Conservation (phyloP, 169 alveolate genomes). For the Eimeria acervulina region DNA sequence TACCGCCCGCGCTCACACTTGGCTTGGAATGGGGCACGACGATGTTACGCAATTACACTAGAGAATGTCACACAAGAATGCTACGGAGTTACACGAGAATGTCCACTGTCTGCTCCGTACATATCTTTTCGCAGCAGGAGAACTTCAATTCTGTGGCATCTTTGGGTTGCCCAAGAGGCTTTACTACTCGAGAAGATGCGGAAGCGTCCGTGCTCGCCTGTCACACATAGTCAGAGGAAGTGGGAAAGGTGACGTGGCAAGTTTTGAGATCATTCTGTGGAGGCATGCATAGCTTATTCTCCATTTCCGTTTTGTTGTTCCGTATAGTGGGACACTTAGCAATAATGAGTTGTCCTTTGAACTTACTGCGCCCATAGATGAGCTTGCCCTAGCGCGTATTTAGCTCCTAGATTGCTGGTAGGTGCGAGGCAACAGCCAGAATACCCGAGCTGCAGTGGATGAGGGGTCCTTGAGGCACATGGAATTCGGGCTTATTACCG, state of each 20-base stretch:
- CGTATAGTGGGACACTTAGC: neutral
- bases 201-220: neutral
- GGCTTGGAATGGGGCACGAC: no score
- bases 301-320: neutral
- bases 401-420: neutral
- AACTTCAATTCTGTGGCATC: neutral
- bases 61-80: no score
- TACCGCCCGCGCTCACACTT: neutral
- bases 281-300: neutral
- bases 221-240: neutral
- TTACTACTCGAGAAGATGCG: neutral
- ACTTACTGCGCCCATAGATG: neutral
- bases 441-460: neutral
- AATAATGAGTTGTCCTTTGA: neutral
- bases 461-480: no score
- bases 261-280: neutral
- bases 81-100: neutral
- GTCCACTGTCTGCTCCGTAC: neutral
- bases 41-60: no score
- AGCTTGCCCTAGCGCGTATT: no score
- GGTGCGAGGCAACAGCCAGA: neutral
- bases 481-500: neutral
- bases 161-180: neutral
- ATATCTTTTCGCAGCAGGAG: neutral
- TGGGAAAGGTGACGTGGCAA: neutral